Conservation (phyloP, 805 yeast genomes). For the Tanozyma kutaoensis region DNA sequence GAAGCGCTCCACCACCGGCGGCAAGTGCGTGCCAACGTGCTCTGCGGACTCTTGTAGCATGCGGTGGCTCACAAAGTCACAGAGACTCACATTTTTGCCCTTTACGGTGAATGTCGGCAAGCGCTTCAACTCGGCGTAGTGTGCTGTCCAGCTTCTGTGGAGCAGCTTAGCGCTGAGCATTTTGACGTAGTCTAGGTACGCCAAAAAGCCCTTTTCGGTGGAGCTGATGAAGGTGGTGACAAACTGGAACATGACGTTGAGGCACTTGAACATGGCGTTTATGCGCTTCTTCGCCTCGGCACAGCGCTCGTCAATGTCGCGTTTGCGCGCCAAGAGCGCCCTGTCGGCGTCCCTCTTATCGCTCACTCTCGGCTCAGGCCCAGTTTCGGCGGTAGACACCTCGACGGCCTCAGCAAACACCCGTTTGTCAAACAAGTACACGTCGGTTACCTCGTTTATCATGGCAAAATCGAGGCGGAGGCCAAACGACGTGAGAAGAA, state of each 20-base stretch:
- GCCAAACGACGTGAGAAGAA: constrained; percentile 55
- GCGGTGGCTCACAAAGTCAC: constrained; percentile 16
- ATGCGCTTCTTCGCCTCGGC: constrained; percentile 19
- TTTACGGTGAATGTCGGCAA: constrained; percentile 24
- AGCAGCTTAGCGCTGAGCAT: constrained; percentile 29
- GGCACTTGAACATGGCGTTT: constrained; percentile 28
- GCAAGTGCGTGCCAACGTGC: constrained; percentile 14
- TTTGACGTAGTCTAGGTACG: constrained; percentile 19
- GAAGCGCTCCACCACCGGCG: constrained; percentile 15
- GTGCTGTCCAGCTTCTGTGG: constrained; percentile 18
- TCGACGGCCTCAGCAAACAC: constrained; percentile 26
- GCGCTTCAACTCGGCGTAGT: constrained; percentile 19
- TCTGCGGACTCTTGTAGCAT: constrained; percentile 17
- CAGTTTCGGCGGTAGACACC: constrained; percentile 4
- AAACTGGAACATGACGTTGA: constrained; percentile 36
- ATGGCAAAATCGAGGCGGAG: constrained; percentile 41
- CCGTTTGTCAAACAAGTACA: constrained; percentile 53
- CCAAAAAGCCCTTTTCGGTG: constrained; percentile 32
- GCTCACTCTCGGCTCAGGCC: constrained; percentile 3
- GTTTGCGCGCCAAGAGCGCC: constrained; percentile 28
- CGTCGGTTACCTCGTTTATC: constrained; percentile 37
- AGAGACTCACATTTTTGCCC: constrained; percentile 12
- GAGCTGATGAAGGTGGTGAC: constrained; percentile 34
- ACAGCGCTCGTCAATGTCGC: constrained; percentile 15
- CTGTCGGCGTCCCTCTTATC: no score